A percentile compares a stretch with the other conserved stretches of the same genome.
Conservation (phyloP, 345 rosid species). For the Eucalyptus marginata region DNA sequence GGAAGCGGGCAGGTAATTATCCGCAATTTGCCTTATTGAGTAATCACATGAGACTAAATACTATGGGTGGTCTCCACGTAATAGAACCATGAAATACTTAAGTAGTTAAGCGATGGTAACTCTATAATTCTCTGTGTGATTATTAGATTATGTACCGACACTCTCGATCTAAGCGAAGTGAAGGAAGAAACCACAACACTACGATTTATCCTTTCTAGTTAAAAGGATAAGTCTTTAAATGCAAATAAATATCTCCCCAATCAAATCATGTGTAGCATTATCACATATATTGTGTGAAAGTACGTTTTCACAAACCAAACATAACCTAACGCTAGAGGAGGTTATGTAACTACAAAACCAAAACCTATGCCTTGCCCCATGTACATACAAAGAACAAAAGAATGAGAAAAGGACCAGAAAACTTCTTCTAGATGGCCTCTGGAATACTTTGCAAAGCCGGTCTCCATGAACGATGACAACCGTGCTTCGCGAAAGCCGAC, state of each 20-base stretch:
- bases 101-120: not conserved
- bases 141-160: accelerated
- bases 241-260: not conserved
- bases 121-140: not conserved
- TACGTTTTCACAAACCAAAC: not conserved
- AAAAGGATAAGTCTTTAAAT: not conserved
- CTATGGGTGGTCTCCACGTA: not conserved
- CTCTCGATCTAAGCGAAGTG: too few relatives aligned
- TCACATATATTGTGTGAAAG: not conserved
- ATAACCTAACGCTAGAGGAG: not conserved
- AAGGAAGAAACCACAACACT: not conserved
- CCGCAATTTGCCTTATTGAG: too few relatives aligned
- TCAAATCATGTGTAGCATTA: not conserved
- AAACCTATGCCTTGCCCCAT: not conserved
- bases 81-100: accelerated
- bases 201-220: not conserved
- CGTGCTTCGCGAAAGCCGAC: not conserved
- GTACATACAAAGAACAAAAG: not conserved
- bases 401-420: not conserved
- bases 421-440: not conserved
- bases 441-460: not conserved
- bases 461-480: not conserved
- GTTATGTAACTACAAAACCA: not conserved
- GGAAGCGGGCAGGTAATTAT: not conserved
- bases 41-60: too few relatives aligned